Base-by-base conservation (phyloP, 148 eudicot genomes). In the Fagopyrum esculentum region DNA sequence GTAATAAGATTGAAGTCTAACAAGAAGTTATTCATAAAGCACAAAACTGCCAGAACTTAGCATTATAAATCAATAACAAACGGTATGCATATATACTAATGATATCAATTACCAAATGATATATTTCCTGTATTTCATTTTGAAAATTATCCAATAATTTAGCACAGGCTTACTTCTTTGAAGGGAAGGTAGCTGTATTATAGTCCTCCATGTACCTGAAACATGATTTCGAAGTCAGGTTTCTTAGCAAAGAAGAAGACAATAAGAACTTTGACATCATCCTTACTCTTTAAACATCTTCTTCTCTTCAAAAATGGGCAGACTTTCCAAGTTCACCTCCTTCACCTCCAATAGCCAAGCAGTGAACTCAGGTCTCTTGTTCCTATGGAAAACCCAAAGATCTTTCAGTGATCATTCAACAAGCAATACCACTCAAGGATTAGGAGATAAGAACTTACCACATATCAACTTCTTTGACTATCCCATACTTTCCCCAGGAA, bases 151-250 rank as follows among this genome's bases (percentile, higher is more conserved):
- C 0, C 16, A 71, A 71, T 35, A 10, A 49, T 1, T 26, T 11
- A 71, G 55, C 29, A 71, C 17, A 69, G 46, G 35, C 96, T 87
- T 83, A 95, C 98, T 95, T 95, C 84, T 89, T 95, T 50, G 98
- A 95, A 69, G 96, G 88, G 73, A 95, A 92, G 15, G 97, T 95
- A 66, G 92, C 96, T 17, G 98, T 95, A 78, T 95, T 95, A 83
- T 89, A 93, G 82, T 95, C 98, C 76, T 95, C 98, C 98, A 95
- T 95, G 81, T 88, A 95, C 70, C 98, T 95, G 93, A 45, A 47
- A 40, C 71, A 43, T 35, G 47, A 40, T 35, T 40, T 15, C 19
- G 15, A 40, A 66, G 9, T 40, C 46, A 66, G 46, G 46, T 17
- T 46, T 35, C 43, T 43, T 13, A 35, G 22, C 66, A 72, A 64